Evolutionary conservation across 768 basidiomycete genomes (phyloP), one percentile per base, ranked within the genome.

Genomic region (Candolleomyces eurysporus): DNA sequence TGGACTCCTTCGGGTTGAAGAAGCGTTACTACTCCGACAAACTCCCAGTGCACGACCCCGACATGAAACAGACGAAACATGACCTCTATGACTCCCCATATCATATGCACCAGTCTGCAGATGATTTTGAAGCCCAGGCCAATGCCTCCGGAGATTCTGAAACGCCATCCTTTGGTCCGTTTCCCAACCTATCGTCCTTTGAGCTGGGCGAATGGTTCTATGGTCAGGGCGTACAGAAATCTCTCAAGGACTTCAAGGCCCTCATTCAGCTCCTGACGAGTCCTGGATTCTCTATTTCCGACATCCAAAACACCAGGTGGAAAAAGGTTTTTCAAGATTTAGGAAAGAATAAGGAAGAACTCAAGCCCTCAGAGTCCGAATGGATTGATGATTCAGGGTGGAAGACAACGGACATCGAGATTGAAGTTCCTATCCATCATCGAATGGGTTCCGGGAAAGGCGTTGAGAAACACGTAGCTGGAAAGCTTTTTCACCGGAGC

Each of bases 201-300:
- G 52, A 53, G 31, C 52, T 53, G n/a, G 52, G 52, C 16, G 30
- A 53, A 53, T 53, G 52, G 52, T 53, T 53, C 32, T 53, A 53
- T 16, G 32, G 32, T 7, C 52, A 53, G 52, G 52, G 52, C 11
- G 11, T 9, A 8, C 52, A 53, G 30, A 53, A 53, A 21, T 53
- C 52, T 16, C 22, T 53, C 14, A 53, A 53, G 32, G 52, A 53
- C 31, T 53, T 53, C 52, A 53, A 39, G 52, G 8, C 52, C 9
- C 52, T 53, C 21, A 31, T 53, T 30, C 31, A 21, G 6, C 31
- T 53, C 4, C 14, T 53, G 14, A 53, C 52, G 5, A 53, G 16
- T 11, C 52, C 52, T 5, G 30, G 4, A 17, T 57, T 57, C 36
- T 57, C 55, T 3, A 7, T 57, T 5, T 19, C 31, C 17, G 55